These are phyloP conservation scores for Collybia sp. DNA, from an alignment of 768 basidiomycete species.

Conservation along the genomic window DNA sequence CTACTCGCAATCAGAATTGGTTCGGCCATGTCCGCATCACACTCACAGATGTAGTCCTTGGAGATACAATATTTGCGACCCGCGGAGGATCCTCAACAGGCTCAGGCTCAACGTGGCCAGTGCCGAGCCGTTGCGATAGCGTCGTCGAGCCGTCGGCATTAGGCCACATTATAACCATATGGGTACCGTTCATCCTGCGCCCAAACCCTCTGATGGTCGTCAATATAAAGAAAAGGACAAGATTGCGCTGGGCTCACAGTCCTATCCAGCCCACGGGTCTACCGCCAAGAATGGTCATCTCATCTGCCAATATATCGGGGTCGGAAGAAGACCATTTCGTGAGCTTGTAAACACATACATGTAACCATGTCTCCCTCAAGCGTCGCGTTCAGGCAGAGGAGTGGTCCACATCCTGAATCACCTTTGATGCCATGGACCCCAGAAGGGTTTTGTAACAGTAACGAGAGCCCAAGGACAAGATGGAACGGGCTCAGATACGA, in stretches of 20 bases:
- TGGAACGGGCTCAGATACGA: constrained; percentile 2
- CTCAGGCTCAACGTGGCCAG: constrained; percentile 41
- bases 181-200: constrained; percentile 38
- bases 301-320: constrained; percentile 26
- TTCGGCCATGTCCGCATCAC: background rate
- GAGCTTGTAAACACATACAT: constrained; percentile 29
- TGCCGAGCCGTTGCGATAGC: constrained; percentile 52
- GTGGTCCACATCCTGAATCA: constrained; percentile 36
- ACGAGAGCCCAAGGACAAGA: constrained; percentile 7
- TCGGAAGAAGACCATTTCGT: background rate
- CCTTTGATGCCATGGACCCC: constrained; percentile 28
- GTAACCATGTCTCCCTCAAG: constrained; percentile 35
- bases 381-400: constrained; percentile 45
- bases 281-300: constrained; percentile 31
- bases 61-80: constrained; percentile 32
- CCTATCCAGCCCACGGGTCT: constrained; percentile 48
- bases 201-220: constrained; percentile 43
- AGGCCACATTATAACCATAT: constrained; percentile 54
- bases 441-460: constrained; percentile 15
- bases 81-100: constrained; percentile 40
- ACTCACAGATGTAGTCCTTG: constrained; percentile 28
- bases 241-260: constrained; percentile 29
- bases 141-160: constrained; percentile 48
- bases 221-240: background rate
- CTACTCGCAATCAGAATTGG: constrained; percentile 3